These are phyloP conservation scores for Aspergillus fijiensis DNA, from an alignment of 2,329 filamentous ascomycete genomes.

Conservation along the genomic window DNA sequence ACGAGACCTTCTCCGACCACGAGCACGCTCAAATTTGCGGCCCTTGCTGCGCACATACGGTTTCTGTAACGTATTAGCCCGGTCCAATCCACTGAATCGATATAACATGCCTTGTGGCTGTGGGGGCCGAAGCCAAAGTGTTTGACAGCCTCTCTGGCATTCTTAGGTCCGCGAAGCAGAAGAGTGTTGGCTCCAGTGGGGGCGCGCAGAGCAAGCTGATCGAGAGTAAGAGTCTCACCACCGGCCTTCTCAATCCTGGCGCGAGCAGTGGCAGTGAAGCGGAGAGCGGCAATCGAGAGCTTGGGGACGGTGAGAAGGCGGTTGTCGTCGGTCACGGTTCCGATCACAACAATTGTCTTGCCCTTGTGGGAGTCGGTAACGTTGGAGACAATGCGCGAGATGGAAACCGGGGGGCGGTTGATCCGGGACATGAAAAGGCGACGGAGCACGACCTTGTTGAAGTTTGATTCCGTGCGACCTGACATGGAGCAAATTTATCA, in stretches of 20 bases:
- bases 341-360: slow-evolving; percentile 91
- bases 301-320: slow-evolving; percentile 87
- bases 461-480: slow-evolving; percentile 94
- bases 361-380: slow-evolving; percentile 57
- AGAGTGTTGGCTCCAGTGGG: slow-evolving; percentile 97
- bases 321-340: slow-evolving; percentile 97
- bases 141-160: slow-evolving; percentile 95
- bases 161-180: slow-evolving; percentile 97
- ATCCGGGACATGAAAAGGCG: slow-evolving; percentile 98
- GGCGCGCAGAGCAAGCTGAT: slow-evolving; percentile 92
- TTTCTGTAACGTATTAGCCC: slow-evolving; percentile 62
- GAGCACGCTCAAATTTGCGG: slow-evolving; percentile 98
- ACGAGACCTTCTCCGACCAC: slow-evolving; percentile 96
- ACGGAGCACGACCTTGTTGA: slow-evolving; percentile 98
- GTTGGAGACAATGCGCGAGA: slow-evolving; percentile 79
- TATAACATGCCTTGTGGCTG: slow-evolving; percentile 78
- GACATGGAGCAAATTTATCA: slow-evolving; percentile 22
- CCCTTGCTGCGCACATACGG: slow-evolving; percentile 97
- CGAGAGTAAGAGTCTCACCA: slow-evolving; percentile 91
- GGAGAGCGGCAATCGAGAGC: slow-evolving; percentile 87
- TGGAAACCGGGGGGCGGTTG: slow-evolving; percentile 92
- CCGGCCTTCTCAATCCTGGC: slow-evolving; percentile 91
- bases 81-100: not conserved
- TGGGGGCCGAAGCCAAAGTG: slow-evolving; percentile 99
- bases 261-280: slow-evolving; percentile 94